Base-by-base conservation (phyloP, 2,329 filamentous ascomycete species). In the Dactylellina leptospora region DNA sequence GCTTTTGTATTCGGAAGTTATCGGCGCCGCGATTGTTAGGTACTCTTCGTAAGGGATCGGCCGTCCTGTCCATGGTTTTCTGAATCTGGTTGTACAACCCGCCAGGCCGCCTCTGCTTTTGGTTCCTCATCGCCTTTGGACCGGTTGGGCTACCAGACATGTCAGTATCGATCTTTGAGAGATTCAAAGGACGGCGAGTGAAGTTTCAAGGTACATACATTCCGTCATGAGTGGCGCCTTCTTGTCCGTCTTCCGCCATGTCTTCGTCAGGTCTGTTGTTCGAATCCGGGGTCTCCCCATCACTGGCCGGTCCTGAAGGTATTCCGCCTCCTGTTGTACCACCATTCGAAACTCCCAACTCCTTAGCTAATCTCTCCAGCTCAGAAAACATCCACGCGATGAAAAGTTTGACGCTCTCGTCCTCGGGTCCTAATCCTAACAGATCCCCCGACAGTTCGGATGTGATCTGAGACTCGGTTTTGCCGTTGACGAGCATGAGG, bases 401-500 rank as follows among this genome's bases (percentile, higher is more conserved):
- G 79, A 99, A 97, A 60, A 93, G 89, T 73, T 86, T 86, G 5
- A 92, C 91, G 75, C 88, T 88, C 54, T 90, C 87, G 76, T 97
- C 93, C 71, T 96, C 92, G 48, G 92, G 88, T 1, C 87, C 87
- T 3, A 97, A 85, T 64, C 88, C 88, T 1, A 99, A 85, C 42
- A 99, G 85, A 77, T 99, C 95, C 75, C 88, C 90, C 0, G 93
- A 90, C 11, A 99, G 87, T 79, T 99, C 95, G 44, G 86, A 83
- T 8, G 92, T 90, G 75, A 99, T 93, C 79, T 97, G 90, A 54
- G 93, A 88, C 79, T 96, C 89, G 2, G 90, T 92, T 81, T 96
- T 97, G 77, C 93, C 92, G 81, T 97, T 97, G 74, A 91, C 91
- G 28, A 99, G 86, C 93, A 97, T 97, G 74, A 97, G 87, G 69